phyloP scores from a whole-genome alignment of 129 eudicot genomes.

The Mikania micrantha region DNA sequence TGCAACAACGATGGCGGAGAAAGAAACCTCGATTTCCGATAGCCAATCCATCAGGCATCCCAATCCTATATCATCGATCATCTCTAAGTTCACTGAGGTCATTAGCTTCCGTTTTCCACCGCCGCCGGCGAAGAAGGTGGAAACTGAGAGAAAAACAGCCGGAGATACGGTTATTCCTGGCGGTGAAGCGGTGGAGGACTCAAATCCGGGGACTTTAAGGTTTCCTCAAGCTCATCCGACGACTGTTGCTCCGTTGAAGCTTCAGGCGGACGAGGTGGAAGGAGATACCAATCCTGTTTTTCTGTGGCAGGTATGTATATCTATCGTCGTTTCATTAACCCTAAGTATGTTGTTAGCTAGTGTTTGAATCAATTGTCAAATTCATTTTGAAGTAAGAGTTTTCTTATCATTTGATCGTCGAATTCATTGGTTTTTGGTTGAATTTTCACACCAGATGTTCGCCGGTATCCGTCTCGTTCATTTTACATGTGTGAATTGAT shows the following conservation, averaged over 20 bases:
- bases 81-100: constrained; percentile 24
- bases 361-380: not conserved
- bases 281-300: constrained; percentile 46
- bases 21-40: not conserved
- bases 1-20: constrained; percentile 30
- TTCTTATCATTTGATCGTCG: not conserved
- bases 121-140: constrained; percentile 20
- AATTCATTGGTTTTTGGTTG: not conserved
- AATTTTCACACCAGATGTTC: not conserved
- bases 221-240: constrained; percentile 27
- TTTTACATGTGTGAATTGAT: not conserved
- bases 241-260: constrained; percentile 40
- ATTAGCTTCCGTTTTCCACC: constrained; percentile 29
- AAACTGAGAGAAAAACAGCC: not conserved
- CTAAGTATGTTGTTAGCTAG: too few relatives aligned
- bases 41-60: constrained; percentile 7
- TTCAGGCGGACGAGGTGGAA: constrained; percentile 40
- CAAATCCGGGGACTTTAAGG: constrained; percentile 32
- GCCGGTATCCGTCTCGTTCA: not conserved
- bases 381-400: too few relatives aligned
- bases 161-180: not conserved
- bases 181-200: not conserved
- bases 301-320: constrained; percentile 62
- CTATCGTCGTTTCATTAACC: not conserved
- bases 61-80: constrained; percentile 29